Evolutionary conservation across 1,284 basidiomycete species (phyloP).

Genomic region (Meira miltonrushii): DNA sequence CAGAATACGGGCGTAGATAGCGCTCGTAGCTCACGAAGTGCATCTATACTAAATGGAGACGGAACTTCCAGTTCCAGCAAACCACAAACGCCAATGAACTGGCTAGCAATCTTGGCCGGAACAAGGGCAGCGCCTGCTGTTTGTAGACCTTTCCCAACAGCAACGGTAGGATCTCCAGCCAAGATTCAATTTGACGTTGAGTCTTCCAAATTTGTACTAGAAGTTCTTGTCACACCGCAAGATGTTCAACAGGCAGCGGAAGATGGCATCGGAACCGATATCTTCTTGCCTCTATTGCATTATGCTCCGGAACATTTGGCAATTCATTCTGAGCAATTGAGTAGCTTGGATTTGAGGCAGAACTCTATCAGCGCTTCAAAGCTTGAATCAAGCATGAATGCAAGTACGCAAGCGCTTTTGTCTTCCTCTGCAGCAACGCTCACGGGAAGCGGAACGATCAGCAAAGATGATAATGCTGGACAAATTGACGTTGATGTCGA

Average conservation of each 20-base stretch:
- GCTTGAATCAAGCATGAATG: conserved; percentile 15
- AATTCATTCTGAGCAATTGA: conserved; percentile 20
- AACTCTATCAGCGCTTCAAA: conserved; percentile 15
- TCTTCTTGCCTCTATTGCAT: conserved; percentile 82
- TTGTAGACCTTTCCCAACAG: conserved; percentile 36
- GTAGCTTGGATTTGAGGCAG: conserved; percentile 21
- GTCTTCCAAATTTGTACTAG: conserved; percentile 28
- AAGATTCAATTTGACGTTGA: conserved; percentile 41
- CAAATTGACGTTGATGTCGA: conserved; percentile 50
- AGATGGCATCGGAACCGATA: conserved; percentile 63
- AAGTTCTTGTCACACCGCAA: conserved; percentile 21
- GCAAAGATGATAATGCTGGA: background rate
- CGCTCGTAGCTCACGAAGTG: background rate
- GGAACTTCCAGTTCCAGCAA: background rate
- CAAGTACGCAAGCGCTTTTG: conserved; percentile 9
- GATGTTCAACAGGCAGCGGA: conserved; percentile 13
- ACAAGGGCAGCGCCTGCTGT: conserved; percentile 24
- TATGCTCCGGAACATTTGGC: conserved; percentile 61
- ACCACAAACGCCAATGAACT: background rate
- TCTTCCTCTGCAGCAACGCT: background rate
- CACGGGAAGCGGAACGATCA: background rate
- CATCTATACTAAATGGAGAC: background rate
- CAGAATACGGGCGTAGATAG: background rate
- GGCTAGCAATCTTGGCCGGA: background rate
- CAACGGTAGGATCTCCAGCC: conserved; percentile 34